A percentile compares a stretch with the other conserved stretches of the same genome.
Evolutionary conservation across 2,329 filamentous ascomycete species (phyloP).

Genomic region (Phialocephala sp.): DNA sequence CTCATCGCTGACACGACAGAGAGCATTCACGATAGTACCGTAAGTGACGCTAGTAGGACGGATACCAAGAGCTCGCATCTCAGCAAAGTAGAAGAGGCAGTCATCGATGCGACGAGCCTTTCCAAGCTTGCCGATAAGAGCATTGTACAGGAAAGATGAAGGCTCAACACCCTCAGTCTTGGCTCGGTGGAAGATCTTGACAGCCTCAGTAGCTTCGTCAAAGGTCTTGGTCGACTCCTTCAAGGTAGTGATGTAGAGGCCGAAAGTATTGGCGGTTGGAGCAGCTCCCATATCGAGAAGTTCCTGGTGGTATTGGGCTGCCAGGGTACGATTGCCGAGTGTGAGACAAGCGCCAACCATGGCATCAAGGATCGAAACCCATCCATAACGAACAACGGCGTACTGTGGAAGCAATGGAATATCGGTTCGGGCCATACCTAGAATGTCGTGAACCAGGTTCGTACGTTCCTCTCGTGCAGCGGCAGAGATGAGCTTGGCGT

Average conservation of each 20-base stretch:
- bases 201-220: conserved; percentile 93
- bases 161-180: conserved; percentile 94
- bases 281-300: conserved; percentile 87
- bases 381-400: conserved; percentile 87
- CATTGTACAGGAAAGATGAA: conserved; percentile 97
- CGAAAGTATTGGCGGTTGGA: conserved; percentile 96
- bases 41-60: conserved; percentile 98
- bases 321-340: conserved; percentile 78
- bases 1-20: conserved; percentile 96
- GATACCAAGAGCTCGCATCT: conserved; percentile 93
- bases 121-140: conserved; percentile 95
- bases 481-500: conserved; percentile 91
- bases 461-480: conserved; percentile 86
- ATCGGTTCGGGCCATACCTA: conserved; percentile 87
- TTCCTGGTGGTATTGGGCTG: conserved; percentile 89
- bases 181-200: conserved; percentile 96
- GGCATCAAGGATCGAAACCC: conserved; percentile 93
- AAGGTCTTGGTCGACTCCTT: conserved; percentile 98
- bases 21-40: conserved; percentile 95
- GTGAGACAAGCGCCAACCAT: conserved; percentile 94
- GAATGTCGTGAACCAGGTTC: conserved; percentile 82
- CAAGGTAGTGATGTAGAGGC: conserved; percentile 97
- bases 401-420: conserved; percentile 86
- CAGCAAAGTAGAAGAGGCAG: conserved; percentile 96
- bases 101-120: conserved; percentile 98